Conservation (phyloP, 2,329 filamentous ascomycete species). For the Fusarium albidum region DNA sequence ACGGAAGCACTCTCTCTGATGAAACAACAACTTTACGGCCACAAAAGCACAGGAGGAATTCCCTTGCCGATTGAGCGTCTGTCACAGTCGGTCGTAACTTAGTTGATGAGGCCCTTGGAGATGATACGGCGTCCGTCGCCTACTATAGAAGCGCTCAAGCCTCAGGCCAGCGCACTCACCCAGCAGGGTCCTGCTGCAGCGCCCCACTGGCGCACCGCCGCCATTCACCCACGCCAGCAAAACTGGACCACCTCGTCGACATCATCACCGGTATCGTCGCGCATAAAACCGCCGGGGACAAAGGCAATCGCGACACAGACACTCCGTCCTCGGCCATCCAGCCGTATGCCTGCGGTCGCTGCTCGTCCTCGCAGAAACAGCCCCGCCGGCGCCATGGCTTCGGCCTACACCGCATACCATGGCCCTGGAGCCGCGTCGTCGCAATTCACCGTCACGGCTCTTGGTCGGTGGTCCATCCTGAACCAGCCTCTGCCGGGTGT, state of each 20-base stretch:
- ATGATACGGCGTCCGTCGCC: constrained; percentile 39
- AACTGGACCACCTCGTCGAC: constrained; percentile 31
- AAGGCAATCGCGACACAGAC: not conserved
- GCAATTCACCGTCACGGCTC: constrained; percentile 70
- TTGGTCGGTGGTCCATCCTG: constrained; percentile 85
- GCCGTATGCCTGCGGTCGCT: constrained; percentile 39
- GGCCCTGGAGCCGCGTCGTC: constrained; percentile 43
- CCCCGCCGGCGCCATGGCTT: constrained; percentile 48
- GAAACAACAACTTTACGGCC: constrained; percentile 3
- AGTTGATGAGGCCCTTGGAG: constrained; percentile 4
- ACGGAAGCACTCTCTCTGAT: not conserved
- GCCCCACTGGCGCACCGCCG: constrained; percentile 25
- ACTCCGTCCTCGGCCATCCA: not conserved
- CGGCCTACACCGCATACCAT: constrained; percentile 50
- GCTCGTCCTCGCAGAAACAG: constrained; percentile 33
- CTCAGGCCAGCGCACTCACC: constrained; percentile 28
- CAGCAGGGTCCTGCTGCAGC: not conserved
- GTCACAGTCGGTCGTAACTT: not conserved
- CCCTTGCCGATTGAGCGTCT: not conserved
- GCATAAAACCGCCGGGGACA: constrained; percentile 1
- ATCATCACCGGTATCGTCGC: constrained; percentile 24
- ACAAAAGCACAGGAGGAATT: not conserved
- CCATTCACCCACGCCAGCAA: constrained; percentile 22
- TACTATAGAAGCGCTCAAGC: constrained; percentile 37
- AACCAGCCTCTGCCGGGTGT: constrained; percentile 77